Evolutionary conservation across 2,329 filamentous ascomycete species (phyloP).

Genomic region (Diaporthe capsici): DNA sequence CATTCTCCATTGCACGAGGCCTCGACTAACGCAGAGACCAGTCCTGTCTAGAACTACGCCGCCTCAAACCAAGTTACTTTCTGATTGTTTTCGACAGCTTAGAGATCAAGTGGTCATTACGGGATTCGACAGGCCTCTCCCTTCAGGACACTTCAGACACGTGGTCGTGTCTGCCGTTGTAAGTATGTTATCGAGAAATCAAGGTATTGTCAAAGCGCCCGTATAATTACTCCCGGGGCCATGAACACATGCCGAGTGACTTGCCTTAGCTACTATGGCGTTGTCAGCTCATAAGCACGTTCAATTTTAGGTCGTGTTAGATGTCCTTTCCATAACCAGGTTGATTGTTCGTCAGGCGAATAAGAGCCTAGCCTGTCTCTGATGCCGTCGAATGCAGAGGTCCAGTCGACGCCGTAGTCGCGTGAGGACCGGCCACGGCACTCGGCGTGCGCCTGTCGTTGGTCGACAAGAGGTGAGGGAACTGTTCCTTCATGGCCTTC

Average conservation of each 20-base stretch:
- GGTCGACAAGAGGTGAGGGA: not conserved
- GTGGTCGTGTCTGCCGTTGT: not conserved
- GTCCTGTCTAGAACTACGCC: not conserved
- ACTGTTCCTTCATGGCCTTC: not conserved
- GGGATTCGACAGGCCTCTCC: not conserved
- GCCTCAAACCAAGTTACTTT: not conserved
- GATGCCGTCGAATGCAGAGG: not conserved
- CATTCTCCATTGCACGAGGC: not conserved
- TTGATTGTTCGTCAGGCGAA: not conserved
- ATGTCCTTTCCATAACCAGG: not conserved
- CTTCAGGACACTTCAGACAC: not conserved
- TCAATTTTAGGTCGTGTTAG: not conserved
- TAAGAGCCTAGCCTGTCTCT: not conserved
- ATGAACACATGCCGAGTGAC: not conserved
- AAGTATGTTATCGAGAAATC: not conserved
- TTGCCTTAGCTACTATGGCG: not conserved
- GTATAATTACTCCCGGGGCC: not conserved
- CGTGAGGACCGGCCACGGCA: not conserved
- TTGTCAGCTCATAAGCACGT: not conserved
- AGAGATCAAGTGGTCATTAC: not conserved
- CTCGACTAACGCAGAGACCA: not conserved
- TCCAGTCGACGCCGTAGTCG: not conserved
- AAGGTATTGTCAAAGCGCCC: not conserved
- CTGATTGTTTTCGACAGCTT: not conserved
- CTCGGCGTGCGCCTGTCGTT: not conserved